Percentiles rank a stretch among this genome's conserved stretches.
These are phyloP conservation scores for Inga leiocalycina DNA, from an alignment of 306 rosid genomes.

Conservation along the genomic window DNA sequence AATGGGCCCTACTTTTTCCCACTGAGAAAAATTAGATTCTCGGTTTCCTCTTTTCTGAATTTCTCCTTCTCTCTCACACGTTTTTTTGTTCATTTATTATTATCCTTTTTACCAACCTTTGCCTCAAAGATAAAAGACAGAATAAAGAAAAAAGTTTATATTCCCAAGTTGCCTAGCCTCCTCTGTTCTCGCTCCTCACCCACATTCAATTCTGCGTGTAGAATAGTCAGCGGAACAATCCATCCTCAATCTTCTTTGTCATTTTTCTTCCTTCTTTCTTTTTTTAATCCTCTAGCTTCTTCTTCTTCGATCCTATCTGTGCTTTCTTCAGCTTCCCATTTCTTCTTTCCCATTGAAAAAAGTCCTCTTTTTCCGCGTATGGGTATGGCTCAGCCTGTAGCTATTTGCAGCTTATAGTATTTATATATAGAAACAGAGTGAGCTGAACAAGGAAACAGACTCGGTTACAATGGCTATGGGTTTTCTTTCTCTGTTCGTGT, in stretches of 20 bases:
- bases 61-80: not conserved
- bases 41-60: not conserved
- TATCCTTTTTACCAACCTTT: not conserved
- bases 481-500: slow-evolving; percentile 35
- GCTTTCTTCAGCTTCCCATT: slow-evolving; percentile 1
- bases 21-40: not conserved
- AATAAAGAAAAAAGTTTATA: slow-evolving; percentile 14
- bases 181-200: not conserved
- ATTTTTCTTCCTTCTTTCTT: not conserved
- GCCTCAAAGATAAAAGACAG: not conserved
- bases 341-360: not conserved
- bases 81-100: not conserved
- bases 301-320: slow-evolving; percentile 16
- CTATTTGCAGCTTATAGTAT: not conserved
- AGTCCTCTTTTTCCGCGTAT: not conserved
- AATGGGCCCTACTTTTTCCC: not conserved
- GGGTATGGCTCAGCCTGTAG: not conserved
- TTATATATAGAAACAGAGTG: not conserved
- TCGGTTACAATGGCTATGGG: slow-evolving; percentile 27
- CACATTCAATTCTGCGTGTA: not conserved
- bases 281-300: not conserved
- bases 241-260: not conserved
- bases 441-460: not conserved
- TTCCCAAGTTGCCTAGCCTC: not conserved
- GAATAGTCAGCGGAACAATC: not conserved